Percentiles rank a stretch among this genome's conserved stretches.
Conservation (phyloP, 2,329 filamentous ascomycete genomes). For the Torrubiella hemipterigena region DNA sequence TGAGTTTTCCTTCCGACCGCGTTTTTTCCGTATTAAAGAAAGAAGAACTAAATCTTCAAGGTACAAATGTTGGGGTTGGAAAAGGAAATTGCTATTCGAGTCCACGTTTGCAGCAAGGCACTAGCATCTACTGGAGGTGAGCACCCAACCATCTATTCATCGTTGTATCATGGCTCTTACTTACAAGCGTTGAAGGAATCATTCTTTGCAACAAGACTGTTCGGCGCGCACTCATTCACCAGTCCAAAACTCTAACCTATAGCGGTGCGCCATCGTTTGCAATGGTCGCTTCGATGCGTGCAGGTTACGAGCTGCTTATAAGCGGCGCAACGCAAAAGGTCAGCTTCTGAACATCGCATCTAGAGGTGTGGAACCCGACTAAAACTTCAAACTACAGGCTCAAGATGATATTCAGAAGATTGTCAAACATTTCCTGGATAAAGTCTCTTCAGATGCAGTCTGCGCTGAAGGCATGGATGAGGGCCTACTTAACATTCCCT, state of each 20-base stretch:
- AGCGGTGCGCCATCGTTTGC: conserved; percentile 11
- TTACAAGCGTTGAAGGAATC: not conserved
- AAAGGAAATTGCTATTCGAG: conserved; percentile 29
- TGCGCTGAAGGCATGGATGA: conserved; percentile 12
- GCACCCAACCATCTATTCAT: not conserved
- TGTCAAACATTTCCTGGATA: conserved; percentile 15
- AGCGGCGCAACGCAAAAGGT: conserved; percentile 6
- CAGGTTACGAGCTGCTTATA: conserved; percentile 10
- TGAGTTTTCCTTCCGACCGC: too few relatives aligned
- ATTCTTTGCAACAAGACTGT: conserved; percentile 11
- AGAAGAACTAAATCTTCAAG: too few relatives aligned
- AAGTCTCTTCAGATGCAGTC: conserved; percentile 10
- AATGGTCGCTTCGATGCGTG: conserved; percentile 9
- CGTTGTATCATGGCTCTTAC: not conserved
- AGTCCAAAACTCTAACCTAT: conserved; percentile 10
- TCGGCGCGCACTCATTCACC: conserved; percentile 10
- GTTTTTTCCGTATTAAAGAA: too few relatives aligned
- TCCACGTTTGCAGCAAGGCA: conserved; percentile 41
- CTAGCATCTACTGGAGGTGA: conserved; percentile 24
- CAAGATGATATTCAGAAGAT: conserved; percentile 12
- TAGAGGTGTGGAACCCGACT: not conserved
- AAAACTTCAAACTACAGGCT: conserved; percentile 2
- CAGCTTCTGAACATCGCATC: not conserved
- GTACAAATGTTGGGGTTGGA: conserved; percentile 33
- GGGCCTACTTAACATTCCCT: conserved; percentile 16